Evolutionary conservation across 148 eudicot genomes (phyloP).

Genomic region (Cornus controversa): DNA sequence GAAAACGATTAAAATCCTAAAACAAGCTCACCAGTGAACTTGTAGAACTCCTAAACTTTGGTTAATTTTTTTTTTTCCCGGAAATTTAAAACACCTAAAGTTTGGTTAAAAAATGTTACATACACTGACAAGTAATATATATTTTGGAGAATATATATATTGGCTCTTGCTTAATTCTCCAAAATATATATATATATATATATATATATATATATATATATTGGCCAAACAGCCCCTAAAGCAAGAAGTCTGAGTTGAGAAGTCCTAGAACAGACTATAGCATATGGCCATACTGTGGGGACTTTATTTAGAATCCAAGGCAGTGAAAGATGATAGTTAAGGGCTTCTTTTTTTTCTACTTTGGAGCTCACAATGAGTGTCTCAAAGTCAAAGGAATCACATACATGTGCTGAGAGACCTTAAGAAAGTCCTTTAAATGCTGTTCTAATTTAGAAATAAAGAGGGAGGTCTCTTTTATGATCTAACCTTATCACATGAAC

Average conservation of each 20-base stretch:
- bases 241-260: not conserved
- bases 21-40: not conserved
- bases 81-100: not conserved
- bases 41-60: not conserved
- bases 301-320: conserved; percentile 40
- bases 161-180: no score
- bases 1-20: not conserved
- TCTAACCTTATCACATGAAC: conserved; percentile 25
- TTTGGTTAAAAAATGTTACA: not conserved
- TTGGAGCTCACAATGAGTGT: conserved; percentile 15
- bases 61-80: not conserved
- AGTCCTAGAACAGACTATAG: not conserved
- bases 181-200: no score
- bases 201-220: no score
- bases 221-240: conserved; percentile 10
- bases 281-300: conserved; percentile 14
- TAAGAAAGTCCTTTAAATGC: conserved; percentile 17
- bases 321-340: conserved; percentile 18
- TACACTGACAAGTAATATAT: not conserved
- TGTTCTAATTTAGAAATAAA: conserved; percentile 12
- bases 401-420: conserved; percentile 30
- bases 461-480: conserved; percentile 16
- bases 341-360: conserved; percentile 14
- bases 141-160: no score
- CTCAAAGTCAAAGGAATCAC: conserved; percentile 29